These are phyloP conservation scores for Pyrrhoderma lamaoense DNA, from an alignment of 1,284 basidiomycete genomes.

Conservation along the genomic window DNA sequence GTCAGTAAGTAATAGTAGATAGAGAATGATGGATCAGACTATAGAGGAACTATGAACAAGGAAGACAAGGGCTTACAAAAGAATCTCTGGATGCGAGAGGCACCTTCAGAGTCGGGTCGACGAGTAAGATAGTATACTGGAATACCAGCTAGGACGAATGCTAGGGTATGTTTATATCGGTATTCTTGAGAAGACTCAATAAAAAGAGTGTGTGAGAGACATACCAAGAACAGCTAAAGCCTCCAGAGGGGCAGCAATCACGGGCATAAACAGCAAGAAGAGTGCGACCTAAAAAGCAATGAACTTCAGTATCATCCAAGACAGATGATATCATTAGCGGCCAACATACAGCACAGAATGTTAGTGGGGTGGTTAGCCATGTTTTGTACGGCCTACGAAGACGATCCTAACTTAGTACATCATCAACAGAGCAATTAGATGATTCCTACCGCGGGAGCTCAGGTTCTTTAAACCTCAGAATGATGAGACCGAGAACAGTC, in stretches of 20 bases:
- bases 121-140: slow-evolving; percentile 82
- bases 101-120: slow-evolving; percentile 33
- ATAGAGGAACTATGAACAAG: neutral
- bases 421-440: neutral
- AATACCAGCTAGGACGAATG: slow-evolving; percentile 66
- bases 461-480: slow-evolving; percentile 88
- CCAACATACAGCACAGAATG: slow-evolving; percentile 75
- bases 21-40: neutral
- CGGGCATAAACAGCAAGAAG: slow-evolving; percentile 91
- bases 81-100: slow-evolving; percentile 36
- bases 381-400: slow-evolving; percentile 76
- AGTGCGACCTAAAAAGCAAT: slow-evolving; percentile 61
- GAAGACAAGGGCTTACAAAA: slow-evolving; percentile 34
- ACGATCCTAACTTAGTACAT: neutral
- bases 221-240: slow-evolving; percentile 80
- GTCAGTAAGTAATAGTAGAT: neutral
- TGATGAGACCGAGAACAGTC: slow-evolving; percentile 83
- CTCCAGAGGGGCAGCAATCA: slow-evolving; percentile 88
- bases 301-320: neutral
- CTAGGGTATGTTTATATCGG: slow-evolving; percentile 27
- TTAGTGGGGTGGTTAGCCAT: slow-evolving; percentile 85
- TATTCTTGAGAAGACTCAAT: neutral
- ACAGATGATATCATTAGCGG: neutral
- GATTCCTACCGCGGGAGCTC: slow-evolving; percentile 67
- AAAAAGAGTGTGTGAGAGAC: neutral